Conservation (phyloP, 225 moss, liverwort and hornwort genomes). For the Rhytidiadelphus loreus region DNA sequence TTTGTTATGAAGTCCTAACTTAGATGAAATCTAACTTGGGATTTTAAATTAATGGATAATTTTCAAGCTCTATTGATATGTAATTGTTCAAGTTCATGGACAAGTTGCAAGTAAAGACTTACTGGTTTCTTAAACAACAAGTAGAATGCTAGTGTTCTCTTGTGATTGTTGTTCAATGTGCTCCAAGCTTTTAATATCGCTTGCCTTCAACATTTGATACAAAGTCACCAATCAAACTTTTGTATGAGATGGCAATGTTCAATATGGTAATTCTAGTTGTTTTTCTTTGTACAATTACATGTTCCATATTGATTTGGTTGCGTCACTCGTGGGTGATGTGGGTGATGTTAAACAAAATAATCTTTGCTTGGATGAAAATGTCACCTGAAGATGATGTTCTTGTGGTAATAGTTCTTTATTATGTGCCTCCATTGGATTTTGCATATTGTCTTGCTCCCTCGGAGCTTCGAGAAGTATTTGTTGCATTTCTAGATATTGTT, state of each 20-base stretch:
- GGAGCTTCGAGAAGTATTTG: not conserved
- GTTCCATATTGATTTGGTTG: accelerated
- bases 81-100: not conserved
- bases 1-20: not conserved
- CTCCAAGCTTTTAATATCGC: not conserved
- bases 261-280: not conserved
- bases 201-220: not conserved
- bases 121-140: not conserved
- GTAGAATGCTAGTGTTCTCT: not conserved
- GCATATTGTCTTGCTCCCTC: not conserved
- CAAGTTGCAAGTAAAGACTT: not conserved
- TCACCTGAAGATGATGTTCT: slow-evolving; percentile 3
- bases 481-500: not conserved
- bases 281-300: not conserved
- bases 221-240: not conserved
- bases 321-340: accelerated
- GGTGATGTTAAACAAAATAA: not conserved
- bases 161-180: not conserved
- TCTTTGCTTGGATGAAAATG: not conserved
- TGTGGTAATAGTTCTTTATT: not conserved
- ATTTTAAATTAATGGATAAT: not conserved
- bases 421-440: not conserved
- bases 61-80: not conserved
- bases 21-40: not conserved
- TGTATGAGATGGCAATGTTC: not conserved